Conservation (phyloP, 2,329 filamentous ascomycete species). For the Rhinocladiella mackenziei region DNA sequence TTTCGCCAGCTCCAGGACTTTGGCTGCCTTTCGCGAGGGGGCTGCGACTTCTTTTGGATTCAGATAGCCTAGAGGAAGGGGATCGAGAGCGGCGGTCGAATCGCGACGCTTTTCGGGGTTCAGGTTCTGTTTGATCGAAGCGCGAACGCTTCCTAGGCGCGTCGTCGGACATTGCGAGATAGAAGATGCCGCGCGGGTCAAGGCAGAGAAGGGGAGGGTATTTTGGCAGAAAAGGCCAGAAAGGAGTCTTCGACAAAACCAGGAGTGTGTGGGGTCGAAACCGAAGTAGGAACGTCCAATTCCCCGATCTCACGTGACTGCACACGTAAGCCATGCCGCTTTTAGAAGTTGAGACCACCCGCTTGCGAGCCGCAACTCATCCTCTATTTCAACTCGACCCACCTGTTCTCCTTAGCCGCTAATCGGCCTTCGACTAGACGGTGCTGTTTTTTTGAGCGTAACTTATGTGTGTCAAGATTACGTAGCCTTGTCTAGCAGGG, state of each 20-base stretch:
- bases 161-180: conserved; percentile 27
- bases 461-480: no score
- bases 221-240: no score
- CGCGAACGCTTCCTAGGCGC: conserved; percentile 68
- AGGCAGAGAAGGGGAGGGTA: no score
- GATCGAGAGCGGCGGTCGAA: conserved; percentile 92
- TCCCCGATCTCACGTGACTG: no score
- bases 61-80: conserved; percentile 63
- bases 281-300: no score
- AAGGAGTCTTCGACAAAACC: no score
- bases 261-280: no score
- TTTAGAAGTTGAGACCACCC: no score
- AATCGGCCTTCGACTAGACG: no score
- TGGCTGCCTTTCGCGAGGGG: conserved; percentile 58
- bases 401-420: not conserved
- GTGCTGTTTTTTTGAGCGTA: not conserved
- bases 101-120: conserved; percentile 69
- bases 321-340: no score
- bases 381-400: not conserved
- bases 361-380: not conserved
- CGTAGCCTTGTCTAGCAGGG: no score
- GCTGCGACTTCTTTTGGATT: conserved; percentile 73
- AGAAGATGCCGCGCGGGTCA: no score
- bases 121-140: conserved; percentile 87
- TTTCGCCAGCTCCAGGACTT: conserved; percentile 45